Percentiles rank a stretch among this genome's conserved stretches.
These are phyloP conservation scores for Euphrasia arctica DNA, from an alignment of 305 asterid genomes.

Conservation along the genomic window DNA sequence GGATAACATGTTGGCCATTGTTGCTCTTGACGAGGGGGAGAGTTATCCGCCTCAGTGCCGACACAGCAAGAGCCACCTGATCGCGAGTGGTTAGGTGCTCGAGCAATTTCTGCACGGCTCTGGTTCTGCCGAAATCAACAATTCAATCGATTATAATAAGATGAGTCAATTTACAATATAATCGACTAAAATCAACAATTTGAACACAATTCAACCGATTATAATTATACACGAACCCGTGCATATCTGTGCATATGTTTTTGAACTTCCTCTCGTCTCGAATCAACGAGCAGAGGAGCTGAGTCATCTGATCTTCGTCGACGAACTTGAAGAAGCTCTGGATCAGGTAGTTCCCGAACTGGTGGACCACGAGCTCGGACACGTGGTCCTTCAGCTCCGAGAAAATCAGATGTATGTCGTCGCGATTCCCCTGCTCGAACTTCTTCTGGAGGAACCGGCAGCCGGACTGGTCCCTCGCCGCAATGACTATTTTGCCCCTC, in stretches of 20 bases:
- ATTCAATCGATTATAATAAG: background rate
- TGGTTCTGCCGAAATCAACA: conserved; percentile 38
- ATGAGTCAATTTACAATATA: too few relatives aligned
- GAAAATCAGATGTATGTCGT: conserved; percentile 41
- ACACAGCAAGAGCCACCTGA: conserved; percentile 33
- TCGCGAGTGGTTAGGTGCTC: conserved; percentile 33
- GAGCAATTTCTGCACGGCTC: conserved; percentile 52
- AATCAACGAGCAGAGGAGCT: conserved; percentile 29
- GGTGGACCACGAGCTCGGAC: conserved; percentile 48
- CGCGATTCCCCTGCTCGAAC: conserved; percentile 40
- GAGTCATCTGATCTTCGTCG: conserved; percentile 34
- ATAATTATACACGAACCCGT: conserved; percentile 37
- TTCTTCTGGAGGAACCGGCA: conserved; percentile 48
- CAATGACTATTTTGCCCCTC: conserved; percentile 37
- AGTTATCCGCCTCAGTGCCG: conserved; percentile 37
- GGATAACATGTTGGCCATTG: conserved; percentile 67
- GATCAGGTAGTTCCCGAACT: conserved; percentile 43
- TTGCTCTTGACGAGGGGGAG: conserved; percentile 35
- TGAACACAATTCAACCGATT: background rate
- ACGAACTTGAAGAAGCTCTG: conserved; percentile 41
- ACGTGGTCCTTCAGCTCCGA: conserved; percentile 45
- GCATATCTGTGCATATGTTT: conserved; percentile 36
- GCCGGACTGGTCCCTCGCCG: conserved; percentile 47
- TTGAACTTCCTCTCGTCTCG: conserved; percentile 26
- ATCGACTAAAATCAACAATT: too few relatives aligned